Conservation (phyloP, 306 rosid genomes). For the Pyrus communis region DNA sequence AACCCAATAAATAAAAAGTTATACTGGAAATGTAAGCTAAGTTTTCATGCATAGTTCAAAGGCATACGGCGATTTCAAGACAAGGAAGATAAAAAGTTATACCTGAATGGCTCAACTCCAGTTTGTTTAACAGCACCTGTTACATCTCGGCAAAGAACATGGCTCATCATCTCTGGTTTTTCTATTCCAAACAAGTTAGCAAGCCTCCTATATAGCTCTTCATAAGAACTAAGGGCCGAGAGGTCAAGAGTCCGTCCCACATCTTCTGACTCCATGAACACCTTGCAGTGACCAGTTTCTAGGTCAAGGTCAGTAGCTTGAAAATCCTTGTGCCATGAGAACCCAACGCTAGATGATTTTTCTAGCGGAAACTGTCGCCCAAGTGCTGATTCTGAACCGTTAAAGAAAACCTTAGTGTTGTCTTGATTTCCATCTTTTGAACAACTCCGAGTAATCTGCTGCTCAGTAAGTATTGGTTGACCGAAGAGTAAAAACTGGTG, state of each 20-base stretch:
- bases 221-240: slow-evolving; percentile 60
- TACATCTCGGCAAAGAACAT: slow-evolving; percentile 72
- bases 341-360: slow-evolving; percentile 44
- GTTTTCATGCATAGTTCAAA: not conserved
- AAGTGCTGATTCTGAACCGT: slow-evolving; percentile 37
- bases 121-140: slow-evolving; percentile 63
- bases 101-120: slow-evolving; percentile 94
- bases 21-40: not conserved
- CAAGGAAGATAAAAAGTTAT: not conserved
- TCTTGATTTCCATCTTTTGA: slow-evolving; percentile 29
- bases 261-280: slow-evolving; percentile 84
- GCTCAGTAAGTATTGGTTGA: slow-evolving; percentile 92
- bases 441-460: slow-evolving; percentile 56
- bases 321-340: slow-evolving; percentile 41
- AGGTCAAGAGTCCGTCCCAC: slow-evolving; percentile 87
- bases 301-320: slow-evolving; percentile 34
- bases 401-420: slow-evolving; percentile 34
- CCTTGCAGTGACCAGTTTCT: slow-evolving; percentile 85
- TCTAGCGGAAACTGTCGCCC: slow-evolving; percentile 33
- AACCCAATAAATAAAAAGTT: not conserved
- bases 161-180: slow-evolving; percentile 54
- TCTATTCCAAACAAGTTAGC: slow-evolving; percentile 84
- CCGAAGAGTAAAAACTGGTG: slow-evolving; percentile 89
- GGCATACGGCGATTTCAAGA: not conserved
- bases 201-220: slow-evolving; percentile 65